Base-by-base conservation (phyloP, 2,329 filamentous ascomycete species). In the Colletotrichum orbiculare region DNA sequence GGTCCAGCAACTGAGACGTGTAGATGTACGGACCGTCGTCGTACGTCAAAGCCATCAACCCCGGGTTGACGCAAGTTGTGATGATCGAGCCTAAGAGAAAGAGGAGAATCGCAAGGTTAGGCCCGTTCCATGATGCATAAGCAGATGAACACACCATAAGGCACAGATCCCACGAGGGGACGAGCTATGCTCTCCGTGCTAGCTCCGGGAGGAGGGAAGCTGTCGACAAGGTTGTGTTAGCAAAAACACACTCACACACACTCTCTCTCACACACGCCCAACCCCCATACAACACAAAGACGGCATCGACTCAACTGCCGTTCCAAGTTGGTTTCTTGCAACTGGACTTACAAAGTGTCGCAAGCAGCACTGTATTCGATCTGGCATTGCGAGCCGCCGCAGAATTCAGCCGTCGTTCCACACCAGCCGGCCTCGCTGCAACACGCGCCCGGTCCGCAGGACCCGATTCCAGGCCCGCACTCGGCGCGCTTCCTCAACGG, bases 11-110 rank as follows among this genome's bases (percentile, higher is more conserved):
- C 9, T 73, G 70, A 9, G 70, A 70, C 3, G 82, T 85, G 69
- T 79, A 83, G 4, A 69, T 60, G 60, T 74, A 80, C 0, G 82
- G 82, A 0, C 81, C 81, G 54, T 84, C 82, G 65, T 84, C 82
- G 68, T 80, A 83, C 1, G 81, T 83, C 39, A 84, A 71, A 4
- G 82, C 81, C 46, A 82, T 71, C 61, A 73, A 71, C n/a, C 76
- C 77, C 1, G 75, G 74, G 11, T 63, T 64, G 4, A 69, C 74
- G 67, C 79, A 81, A 57, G 72, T 73, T 1, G 72, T 82, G 66
- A 80, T 77, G 59, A 71, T 64, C 41, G 68, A 70, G 41, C 77
- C 76, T 78, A 11, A 10, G 39, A 25, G 25, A 25, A 25, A 25
- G 25, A 25, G 25, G 25, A 25, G 25, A 25, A 46, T 9, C 15